These are phyloP conservation scores for Fusarium nelsonii DNA, from an alignment of 2,329 filamentous ascomycete species.

Conservation along the genomic window DNA sequence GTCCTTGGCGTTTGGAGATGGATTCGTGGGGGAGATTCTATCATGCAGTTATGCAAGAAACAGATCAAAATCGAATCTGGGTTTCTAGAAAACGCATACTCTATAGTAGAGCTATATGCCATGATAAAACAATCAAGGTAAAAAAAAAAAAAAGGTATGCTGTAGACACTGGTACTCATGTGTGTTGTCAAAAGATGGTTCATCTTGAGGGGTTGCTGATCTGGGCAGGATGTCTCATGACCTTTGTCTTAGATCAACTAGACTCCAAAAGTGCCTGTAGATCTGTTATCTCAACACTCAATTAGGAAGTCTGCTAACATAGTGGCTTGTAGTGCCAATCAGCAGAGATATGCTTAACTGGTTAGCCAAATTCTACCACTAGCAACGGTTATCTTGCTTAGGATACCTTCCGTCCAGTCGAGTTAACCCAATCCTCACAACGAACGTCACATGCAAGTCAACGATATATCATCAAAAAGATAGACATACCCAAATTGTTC, in stretches of 20 bases:
- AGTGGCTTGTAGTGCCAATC: background rate
- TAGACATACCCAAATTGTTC: background rate
- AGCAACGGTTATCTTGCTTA: background rate
- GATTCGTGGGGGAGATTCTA: conserved; percentile 6
- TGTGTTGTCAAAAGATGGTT: background rate
- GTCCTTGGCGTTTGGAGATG: background rate
- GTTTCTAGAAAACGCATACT: background rate
- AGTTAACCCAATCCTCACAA: background rate
- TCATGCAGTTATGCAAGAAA: background rate
- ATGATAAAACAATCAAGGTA: background rate
- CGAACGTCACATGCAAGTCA: background rate
- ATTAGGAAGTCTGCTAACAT: conserved; percentile 22
- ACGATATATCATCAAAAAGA: background rate
- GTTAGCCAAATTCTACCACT: background rate
- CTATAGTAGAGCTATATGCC: background rate
- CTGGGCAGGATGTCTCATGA: conserved; percentile 31
- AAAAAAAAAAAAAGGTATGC: background rate
- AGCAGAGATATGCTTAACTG: background rate
- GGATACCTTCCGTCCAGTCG: background rate
- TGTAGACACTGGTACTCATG: background rate
- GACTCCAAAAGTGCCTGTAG: conserved; percentile 5
- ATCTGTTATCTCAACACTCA: conserved; percentile 6
- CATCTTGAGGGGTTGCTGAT: conserved; percentile 1
- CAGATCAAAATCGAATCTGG: background rate
- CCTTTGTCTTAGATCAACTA: conserved; percentile 1